phyloP scores from a whole-genome alignment of 1,284 basidiomycete species.

The Boletus hoseneyae region DNA sequence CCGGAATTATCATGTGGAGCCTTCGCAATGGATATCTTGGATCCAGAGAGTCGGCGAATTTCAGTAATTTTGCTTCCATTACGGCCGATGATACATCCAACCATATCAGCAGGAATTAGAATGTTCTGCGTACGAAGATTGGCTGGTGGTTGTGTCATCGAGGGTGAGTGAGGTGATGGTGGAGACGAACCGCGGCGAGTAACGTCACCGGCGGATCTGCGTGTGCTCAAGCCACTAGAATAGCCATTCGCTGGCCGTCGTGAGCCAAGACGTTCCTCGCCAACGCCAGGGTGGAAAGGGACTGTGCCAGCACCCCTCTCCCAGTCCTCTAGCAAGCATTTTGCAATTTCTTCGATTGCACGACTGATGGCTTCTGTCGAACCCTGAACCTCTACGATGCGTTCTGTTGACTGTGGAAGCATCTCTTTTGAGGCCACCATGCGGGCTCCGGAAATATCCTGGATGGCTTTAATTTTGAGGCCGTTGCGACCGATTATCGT shows the following conservation, averaged over 20 bases:
- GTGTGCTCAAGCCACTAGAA: constrained; percentile 41
- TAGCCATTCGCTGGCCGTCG: constrained; percentile 46
- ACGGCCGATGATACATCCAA: constrained; percentile 96
- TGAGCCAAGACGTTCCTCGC: constrained; percentile 65
- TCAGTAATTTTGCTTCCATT: constrained; percentile 98
- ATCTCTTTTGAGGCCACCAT: constrained; percentile 99
- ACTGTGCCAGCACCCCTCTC: constrained; percentile 92
- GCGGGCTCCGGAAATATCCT: constrained; percentile 93
- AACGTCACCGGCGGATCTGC: constrained; percentile 58
- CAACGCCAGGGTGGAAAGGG: constrained; percentile 89
- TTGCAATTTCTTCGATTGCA: constrained; percentile 93
- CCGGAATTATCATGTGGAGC: constrained; percentile 98
- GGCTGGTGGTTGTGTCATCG: constrained; percentile 49
- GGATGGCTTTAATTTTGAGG: constrained; percentile 99
- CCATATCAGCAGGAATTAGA: constrained; percentile 98
- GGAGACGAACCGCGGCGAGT: constrained; percentile 50
- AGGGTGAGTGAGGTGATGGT: constrained; percentile 54
- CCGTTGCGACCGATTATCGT: constrained; percentile 97
- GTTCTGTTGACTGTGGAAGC: constrained; percentile 98
- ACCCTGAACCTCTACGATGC: constrained; percentile 96
- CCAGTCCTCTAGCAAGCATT: constrained; percentile 96
- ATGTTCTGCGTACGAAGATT: constrained; percentile 98
- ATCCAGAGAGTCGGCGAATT: constrained; percentile 94
- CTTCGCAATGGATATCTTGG: constrained; percentile 97
- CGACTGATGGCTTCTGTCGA: constrained; percentile 86